phyloP scores from a whole-genome alignment of 1,284 basidiomycete genomes.

The Ganoderma lucidum region DNA sequence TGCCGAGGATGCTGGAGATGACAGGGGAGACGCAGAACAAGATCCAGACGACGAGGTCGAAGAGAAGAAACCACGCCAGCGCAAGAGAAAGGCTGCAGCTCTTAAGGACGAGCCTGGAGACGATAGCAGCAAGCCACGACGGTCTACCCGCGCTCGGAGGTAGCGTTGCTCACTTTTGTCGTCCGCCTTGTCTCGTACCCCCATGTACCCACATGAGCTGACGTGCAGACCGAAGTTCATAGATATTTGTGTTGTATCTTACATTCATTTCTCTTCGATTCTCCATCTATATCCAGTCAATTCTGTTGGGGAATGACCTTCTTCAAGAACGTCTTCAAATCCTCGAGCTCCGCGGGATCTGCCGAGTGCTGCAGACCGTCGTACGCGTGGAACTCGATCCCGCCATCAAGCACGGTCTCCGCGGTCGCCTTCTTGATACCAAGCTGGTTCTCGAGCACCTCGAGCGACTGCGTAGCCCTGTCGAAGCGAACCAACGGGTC shows the following conservation, averaged over 20 bases:
- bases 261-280: conserved; percentile 19
- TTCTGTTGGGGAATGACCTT: conserved; percentile 40
- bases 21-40: conserved; percentile 1
- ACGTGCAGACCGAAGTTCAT: conserved; percentile 8
- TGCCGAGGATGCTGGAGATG: conserved; percentile 18
- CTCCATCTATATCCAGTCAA: conserved; percentile 14
- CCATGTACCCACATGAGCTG: conserved; percentile 5
- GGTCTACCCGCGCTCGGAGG: conserved; percentile 34
- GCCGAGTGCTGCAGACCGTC: conserved; percentile 70
- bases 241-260: conserved; percentile 17
- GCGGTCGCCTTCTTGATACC: conserved; percentile 49
- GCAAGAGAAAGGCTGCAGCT: conserved; percentile 33
- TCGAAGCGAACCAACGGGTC: conserved; percentile 77
- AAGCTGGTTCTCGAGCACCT: conserved; percentile 59
- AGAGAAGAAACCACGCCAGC: conserved; percentile 9
- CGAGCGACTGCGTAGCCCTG: conserved; percentile 57
- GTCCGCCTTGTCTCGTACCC: background rate
- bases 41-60: conserved; percentile 2
- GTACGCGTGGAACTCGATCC: conserved; percentile 62
- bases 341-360: conserved; percentile 66
- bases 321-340: conserved; percentile 70
- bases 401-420: conserved; percentile 36
- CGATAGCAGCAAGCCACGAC: conserved; percentile 15
- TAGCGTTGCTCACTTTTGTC: conserved; percentile 4
- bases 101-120: conserved; percentile 17